Base-by-base conservation (phyloP, 2,329 filamentous ascomycete species). In the Dactylellina haptotyla region DNA sequence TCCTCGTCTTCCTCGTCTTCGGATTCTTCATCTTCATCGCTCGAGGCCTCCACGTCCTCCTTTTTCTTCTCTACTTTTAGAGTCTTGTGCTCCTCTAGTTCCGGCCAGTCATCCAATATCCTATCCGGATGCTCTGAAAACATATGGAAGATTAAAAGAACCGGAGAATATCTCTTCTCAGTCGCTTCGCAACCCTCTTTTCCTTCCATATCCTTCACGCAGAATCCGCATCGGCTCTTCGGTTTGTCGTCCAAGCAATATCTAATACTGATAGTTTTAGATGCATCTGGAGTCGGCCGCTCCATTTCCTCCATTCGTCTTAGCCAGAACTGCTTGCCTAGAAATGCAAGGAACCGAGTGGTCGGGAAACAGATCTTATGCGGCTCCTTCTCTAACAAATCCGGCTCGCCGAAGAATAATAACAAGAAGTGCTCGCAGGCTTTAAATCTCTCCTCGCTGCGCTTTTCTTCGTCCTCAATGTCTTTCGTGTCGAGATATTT, bases 71-170 rank as follows among this genome's bases (percentile, higher is more conserved):
- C 28, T 34, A 6, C 14, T 53, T 53, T 39, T 23, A 3, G 12
- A 20, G 41, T 12, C 25, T 45, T 4, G 14, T 8, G 50, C 4
- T 16, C 18, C 5, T 43, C 14, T 0, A 57, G 48, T n/a, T 51
- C 26, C 9, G 51, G 67, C 67, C 67, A 72, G 6, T 53, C 45
- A 12, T 65, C 67, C 2, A 10, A 32, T 2, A 72, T 46, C 10
- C 14, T 26, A 0, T 72, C 59, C 5, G 34, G 26, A 23, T 72
- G 67, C 2, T 65, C 32, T 4, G 58, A 58, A 4, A 65, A 54
- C 51, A 72, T 72, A 37, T 72, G 67, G 25, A 51, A 72, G 12
- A 64, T 53, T 45, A 59, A n/a, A 3, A 72, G 18, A 14, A 72
- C 45, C 2, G 67, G 67, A 4, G 67, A 65, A 41, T 72, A 65